Conservation (phyloP, 768 basidiomycete genomes). For the Leccinum rimulosum region DNA sequence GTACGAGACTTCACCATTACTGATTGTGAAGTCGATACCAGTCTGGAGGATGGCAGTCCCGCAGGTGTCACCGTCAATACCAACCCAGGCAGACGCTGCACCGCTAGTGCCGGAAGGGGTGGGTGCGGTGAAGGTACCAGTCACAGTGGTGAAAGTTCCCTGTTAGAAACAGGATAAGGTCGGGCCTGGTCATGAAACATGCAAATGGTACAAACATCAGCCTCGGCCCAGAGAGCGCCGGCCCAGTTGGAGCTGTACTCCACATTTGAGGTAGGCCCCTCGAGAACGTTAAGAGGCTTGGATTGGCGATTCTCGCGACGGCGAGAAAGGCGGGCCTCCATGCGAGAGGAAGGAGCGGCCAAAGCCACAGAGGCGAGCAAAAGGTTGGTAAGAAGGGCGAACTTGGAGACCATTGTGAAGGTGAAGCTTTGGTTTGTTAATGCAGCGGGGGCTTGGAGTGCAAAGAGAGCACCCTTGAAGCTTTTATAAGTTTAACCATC, state of each 20-base stretch:
- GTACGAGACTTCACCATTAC: background rate
- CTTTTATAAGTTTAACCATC: conserved; percentile 13
- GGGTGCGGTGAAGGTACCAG: conserved; percentile 13
- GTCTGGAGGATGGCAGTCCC: conserved; percentile 12
- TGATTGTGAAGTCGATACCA: conserved; percentile 10
- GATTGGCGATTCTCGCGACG: conserved; percentile 16
- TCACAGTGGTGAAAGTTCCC: conserved; percentile 12
- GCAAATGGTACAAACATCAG: conserved; percentile 6
- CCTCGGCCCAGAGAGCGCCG: conserved; percentile 15
- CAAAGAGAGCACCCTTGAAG: background rate
- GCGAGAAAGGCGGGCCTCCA: conserved; percentile 13
- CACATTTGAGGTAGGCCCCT: background rate
- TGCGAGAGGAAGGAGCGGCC: conserved; percentile 12
- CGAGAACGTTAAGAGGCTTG: conserved; percentile 3
- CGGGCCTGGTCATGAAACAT: background rate
- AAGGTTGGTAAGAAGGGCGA: conserved; percentile 14
- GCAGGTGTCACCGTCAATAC: conserved; percentile 16
- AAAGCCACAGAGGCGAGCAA: conserved; percentile 19
- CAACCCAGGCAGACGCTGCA: conserved; percentile 15
- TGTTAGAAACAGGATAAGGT: conserved; percentile 1
- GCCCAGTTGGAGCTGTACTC: conserved; percentile 23
- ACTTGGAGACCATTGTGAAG: conserved; percentile 18
- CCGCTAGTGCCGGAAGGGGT: background rate
- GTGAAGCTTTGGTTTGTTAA: background rate
- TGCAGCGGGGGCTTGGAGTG: background rate